phyloP scores from a whole-genome alignment of 331 rosid species.

The Malus hybrid region DNA sequence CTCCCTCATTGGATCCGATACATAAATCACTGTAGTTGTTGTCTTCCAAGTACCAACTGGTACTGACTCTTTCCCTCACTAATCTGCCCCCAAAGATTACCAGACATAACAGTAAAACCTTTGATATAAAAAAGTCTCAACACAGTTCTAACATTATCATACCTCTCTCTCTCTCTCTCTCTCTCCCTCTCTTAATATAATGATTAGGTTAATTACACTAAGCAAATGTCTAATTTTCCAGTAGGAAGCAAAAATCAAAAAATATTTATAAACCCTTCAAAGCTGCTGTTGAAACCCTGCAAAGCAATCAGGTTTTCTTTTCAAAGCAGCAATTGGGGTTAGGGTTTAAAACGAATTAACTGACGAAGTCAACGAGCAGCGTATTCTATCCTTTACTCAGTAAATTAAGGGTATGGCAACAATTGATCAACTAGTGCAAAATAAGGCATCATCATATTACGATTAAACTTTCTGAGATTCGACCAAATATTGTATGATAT shows the following conservation, averaged over 20 bases:
- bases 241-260: too few relatives aligned
- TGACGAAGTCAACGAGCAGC: slow-evolving; percentile 12
- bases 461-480: not conserved
- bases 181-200: not conserved
- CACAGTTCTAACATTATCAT: not conserved
- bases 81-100: slow-evolving; percentile 22
- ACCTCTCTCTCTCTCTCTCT: too few relatives aligned
- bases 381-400: slow-evolving; percentile 5
- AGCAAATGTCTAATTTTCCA: not conserved
- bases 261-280: too few relatives aligned
- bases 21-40: slow-evolving; percentile 7
- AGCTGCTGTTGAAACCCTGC: not conserved
- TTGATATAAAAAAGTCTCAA: slow-evolving; percentile 11
- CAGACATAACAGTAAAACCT: slow-evolving; percentile 26
- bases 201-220: not conserved
- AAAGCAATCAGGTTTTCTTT: slow-evolving; percentile 12
- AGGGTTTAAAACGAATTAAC: slow-evolving; percentile 22
- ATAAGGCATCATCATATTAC: too few relatives aligned
- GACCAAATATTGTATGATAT: not conserved
- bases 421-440: not conserved
- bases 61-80: too few relatives aligned
- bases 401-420: not conserved
- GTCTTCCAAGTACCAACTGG: not conserved
- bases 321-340: slow-evolving; percentile 2
- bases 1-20: slow-evolving; percentile 33